A percentile compares a stretch with the other conserved stretches of the same genome.
Conservation (phyloP, 106 monocot genomes). For the Dactylorhiza incarnata region DNA sequence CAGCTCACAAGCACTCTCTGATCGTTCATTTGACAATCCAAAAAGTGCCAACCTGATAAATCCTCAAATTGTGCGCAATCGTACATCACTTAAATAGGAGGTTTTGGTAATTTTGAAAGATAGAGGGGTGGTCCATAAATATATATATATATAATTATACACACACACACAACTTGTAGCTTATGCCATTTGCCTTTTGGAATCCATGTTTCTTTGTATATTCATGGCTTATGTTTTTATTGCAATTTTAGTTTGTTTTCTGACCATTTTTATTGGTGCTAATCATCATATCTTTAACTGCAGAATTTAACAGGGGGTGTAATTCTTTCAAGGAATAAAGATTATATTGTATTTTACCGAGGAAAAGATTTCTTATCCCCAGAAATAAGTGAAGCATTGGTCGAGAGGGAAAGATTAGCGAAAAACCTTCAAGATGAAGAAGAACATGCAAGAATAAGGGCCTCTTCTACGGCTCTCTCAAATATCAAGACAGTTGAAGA, state of each 20-base stretch:
- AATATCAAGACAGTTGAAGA: conserved; percentile 29
- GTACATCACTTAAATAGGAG: no score
- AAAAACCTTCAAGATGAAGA: conserved; percentile 89
- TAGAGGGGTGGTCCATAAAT: no score
- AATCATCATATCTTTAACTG: conserved; percentile 19
- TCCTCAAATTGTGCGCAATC: no score
- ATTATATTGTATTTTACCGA: conserved; percentile 85
- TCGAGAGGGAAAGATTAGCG: conserved; percentile 82
- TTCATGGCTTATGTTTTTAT: not conserved
- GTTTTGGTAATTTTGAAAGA: no score
- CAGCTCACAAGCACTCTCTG: no score
- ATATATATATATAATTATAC: no score
- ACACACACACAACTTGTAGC: not conserved
- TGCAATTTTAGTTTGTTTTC: not conserved
- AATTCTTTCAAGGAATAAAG: conserved; percentile 91
- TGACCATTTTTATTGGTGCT: not conserved
- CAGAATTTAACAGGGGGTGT: conserved; percentile 91
- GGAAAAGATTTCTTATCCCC: conserved; percentile 87
- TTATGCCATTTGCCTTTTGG: not conserved
- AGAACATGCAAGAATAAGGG: conserved; percentile 68
- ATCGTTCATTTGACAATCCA: no score
- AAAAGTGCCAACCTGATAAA: no score
- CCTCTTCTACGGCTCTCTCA: conserved; percentile 43
- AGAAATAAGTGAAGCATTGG: conserved; percentile 67
- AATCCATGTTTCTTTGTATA: not conserved